A percentile compares a stretch with the other conserved stretches of the same genome.
Conservation (phyloP, 1,284 basidiomycete genomes). For the Cryptococcus sp. region DNA sequence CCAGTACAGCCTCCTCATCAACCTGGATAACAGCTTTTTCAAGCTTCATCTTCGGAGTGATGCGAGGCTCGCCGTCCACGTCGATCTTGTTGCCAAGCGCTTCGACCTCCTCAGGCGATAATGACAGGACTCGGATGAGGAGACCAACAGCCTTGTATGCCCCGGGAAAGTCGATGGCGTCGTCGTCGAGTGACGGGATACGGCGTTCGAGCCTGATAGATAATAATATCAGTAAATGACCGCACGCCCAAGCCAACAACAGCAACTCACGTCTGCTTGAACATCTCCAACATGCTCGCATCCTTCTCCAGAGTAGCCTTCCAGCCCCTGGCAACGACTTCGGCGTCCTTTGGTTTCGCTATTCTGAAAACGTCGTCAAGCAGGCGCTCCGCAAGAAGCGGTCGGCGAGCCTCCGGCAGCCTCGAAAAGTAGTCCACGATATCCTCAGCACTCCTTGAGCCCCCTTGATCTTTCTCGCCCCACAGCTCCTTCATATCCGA, state of each 20-base stretch:
- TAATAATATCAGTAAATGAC: background rate
- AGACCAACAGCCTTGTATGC: constrained; percentile 72
- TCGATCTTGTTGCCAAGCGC: constrained; percentile 51
- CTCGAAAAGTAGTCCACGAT: constrained; percentile 68
- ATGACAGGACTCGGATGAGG: constrained; percentile 64
- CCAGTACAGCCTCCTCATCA: constrained; percentile 31
- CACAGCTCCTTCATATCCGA: constrained; percentile 54
- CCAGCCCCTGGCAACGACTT: constrained; percentile 60
- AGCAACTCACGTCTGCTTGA: constrained; percentile 56
- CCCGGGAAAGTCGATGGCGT: constrained; percentile 82
- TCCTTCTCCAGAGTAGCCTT: constrained; percentile 57
- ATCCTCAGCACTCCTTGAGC: constrained; percentile 47
- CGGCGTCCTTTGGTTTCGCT: constrained; percentile 76
- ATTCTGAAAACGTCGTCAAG: constrained; percentile 85
- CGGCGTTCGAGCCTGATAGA: constrained; percentile 60
- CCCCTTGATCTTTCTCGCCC: constrained; percentile 49
- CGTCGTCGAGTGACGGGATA: constrained; percentile 76
- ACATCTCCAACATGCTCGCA: constrained; percentile 56
- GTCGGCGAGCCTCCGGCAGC: constrained; percentile 44
- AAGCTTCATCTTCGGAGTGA: constrained; percentile 45
- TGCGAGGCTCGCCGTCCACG: constrained; percentile 38
- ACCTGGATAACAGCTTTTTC: constrained; percentile 37
- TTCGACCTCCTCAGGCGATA: constrained; percentile 57
- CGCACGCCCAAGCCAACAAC: background rate
- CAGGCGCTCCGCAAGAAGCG: constrained; percentile 70